These are phyloP conservation scores for Zychaea mexicana DNA, from an alignment of 371 early-diverging fungal species.

Conservation along the genomic window DNA sequence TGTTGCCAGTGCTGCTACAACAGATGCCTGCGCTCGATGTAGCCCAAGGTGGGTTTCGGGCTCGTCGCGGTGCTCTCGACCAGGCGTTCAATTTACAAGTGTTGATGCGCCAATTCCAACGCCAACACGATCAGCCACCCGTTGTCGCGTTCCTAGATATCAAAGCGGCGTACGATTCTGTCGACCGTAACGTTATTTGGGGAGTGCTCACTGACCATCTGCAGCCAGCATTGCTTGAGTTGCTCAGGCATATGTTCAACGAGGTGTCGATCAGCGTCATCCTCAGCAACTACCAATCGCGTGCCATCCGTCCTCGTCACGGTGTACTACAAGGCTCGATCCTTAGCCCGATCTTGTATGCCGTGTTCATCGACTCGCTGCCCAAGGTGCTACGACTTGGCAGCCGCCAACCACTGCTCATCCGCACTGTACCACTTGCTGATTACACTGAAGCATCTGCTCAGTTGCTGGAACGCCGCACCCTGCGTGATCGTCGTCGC, in stretches of 20 bases:
- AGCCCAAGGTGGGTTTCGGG: slow-evolving; percentile 28
- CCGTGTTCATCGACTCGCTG: slow-evolving; percentile 24
- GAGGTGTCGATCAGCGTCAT: slow-evolving; percentile 8
- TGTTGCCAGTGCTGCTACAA: background rate
- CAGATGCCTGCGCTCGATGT: slow-evolving; percentile 11
- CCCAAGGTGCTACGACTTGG: too few relatives aligned
- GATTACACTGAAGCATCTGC: background rate
- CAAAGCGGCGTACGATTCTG: slow-evolving; percentile 25
- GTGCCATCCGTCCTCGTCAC: slow-evolving; percentile 9
- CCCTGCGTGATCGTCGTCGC: background rate
- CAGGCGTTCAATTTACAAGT: slow-evolving; percentile 23
- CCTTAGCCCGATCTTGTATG: slow-evolving; percentile 26
- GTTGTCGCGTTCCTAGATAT: slow-evolving; percentile 27
- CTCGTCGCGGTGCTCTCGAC: slow-evolving; percentile 18
- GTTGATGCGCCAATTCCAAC: slow-evolving; percentile 4
- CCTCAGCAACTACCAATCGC: slow-evolving; percentile 1
- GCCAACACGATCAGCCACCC: background rate
- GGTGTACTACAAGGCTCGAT: slow-evolving; percentile 31
- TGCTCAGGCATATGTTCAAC: slow-evolving; percentile 20
- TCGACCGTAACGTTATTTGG: slow-evolving; percentile 22
- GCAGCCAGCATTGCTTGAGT: background rate
- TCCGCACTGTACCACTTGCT: background rate
- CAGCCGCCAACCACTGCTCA: background rate
- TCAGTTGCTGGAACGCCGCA: too few relatives aligned
- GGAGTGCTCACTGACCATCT: background rate